Evolutionary conservation across 2,329 filamentous ascomycete genomes (phyloP), one percentile per base, ranked within the genome.

Genomic region (Coleophoma eucalyptorum): DNA sequence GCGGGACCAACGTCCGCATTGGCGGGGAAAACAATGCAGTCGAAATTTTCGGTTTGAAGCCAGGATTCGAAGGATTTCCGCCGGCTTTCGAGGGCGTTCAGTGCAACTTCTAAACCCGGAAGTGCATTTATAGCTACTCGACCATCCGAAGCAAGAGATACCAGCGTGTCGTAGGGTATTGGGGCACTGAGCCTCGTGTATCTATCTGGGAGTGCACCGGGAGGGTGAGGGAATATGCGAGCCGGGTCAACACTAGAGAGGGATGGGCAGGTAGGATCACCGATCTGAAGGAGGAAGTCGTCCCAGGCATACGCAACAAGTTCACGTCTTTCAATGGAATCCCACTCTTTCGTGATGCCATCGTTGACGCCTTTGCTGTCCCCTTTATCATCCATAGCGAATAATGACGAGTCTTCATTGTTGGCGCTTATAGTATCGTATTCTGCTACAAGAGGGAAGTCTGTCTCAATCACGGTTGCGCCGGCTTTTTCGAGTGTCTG

Each of bases 41-140:
- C 75, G 15, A 77, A 65, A 0, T 59, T 58, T 3, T 68, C 53
- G 0, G 45, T 41, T n/a, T 70, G 66, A 64, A 81, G 71, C 73
- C 75, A 81, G 35, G 74, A 69, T 48, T 81, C 77, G 0, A 78
- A 59, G 16, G 75, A 72, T 52, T 76, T 76, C 3, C 78, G 72
- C 52, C 72, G 71, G 1, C 62, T 66, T 62, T 81, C 78, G 0
- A 81, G 67, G 0, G 70, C 69, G 20, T 65, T 59, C 0, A 81
- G 56, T 0, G 74, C 76, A 20, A 67, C 55, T 7, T 61, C 57
- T 15, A 80, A 62, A 1, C 72, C 70, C 0, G 70, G 62, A 16
- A 40, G 37, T 40, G 37, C 1, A 75, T 65, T 0, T 73, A 65
- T 49, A 68, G 72, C 8, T 77, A 70, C 1, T 67, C 43, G 19